A percentile compares a stretch with the other conserved stretches of the same genome.
phyloP scores from a whole-genome alignment of 192 early-diverging fungal species.

The Glomus cerebriforme region DNA sequence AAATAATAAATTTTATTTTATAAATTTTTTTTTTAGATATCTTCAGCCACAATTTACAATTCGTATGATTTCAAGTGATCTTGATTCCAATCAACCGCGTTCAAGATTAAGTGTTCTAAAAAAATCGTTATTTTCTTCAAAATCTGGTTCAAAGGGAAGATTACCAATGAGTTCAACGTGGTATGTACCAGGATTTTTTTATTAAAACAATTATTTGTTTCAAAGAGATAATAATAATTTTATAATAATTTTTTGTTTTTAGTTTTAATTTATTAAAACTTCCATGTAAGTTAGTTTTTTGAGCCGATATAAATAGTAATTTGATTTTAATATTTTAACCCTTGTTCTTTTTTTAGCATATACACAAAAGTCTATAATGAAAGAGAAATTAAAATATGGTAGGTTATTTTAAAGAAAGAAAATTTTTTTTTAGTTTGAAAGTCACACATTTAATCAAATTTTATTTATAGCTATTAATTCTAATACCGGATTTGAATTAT shows the following conservation, averaged over 20 bases:
- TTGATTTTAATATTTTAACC: background rate
- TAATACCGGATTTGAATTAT: conserved; percentile 12
- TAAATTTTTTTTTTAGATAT: background rate
- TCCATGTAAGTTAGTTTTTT: background rate
- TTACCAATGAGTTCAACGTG: conserved; percentile 22
- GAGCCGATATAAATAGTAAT: background rate
- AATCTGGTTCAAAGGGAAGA: background rate
- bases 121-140: conserved; percentile 8
- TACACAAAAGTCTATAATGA: conserved; percentile 2
- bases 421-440: too few species aligned
- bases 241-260: background rate
- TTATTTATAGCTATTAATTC: conserved; percentile 22
- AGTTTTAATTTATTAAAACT: conserved; percentile 20
- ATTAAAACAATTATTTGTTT: background rate
- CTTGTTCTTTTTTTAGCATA: background rate
- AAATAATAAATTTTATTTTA: too few species aligned
- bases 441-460: background rate
- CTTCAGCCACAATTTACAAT: conserved; percentile 61
- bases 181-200: background rate
- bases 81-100: background rate
- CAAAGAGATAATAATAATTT: background rate
- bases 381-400: conserved; percentile 25
- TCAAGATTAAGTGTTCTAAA: background rate
- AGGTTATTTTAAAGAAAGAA: background rate
- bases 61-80: conserved; percentile 39